phyloP scores from a whole-genome alignment of 257 asterid species.

The Lithospermum erythrorhizon region DNA sequence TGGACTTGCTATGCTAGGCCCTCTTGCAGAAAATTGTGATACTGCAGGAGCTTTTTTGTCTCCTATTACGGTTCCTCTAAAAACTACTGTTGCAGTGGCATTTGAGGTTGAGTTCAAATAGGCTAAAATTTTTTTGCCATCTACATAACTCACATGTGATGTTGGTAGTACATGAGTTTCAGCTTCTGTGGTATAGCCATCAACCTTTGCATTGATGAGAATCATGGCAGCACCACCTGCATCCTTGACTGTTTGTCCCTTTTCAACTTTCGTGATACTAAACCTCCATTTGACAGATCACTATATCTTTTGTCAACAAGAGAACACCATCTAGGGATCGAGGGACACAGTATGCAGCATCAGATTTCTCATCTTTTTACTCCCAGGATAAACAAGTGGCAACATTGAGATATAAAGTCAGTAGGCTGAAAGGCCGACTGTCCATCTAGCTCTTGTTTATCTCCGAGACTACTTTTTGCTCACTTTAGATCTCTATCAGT shows the following conservation, averaged over 20 bases:
- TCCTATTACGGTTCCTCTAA: too few relatives aligned
- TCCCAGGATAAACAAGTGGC: slow-evolving; percentile 2
- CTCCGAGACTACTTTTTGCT: background rate
- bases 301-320: background rate
- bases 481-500: slow-evolving; percentile 4
- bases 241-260: too few relatives aligned
- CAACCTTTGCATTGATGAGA: too few relatives aligned
- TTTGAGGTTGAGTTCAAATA: too few relatives aligned
- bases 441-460: background rate
- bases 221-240: too few relatives aligned
- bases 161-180: too few relatives aligned
- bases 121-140: too few relatives aligned
- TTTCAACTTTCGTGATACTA: background rate
- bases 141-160: too few relatives aligned
- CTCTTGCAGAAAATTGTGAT: slow-evolving; percentile 37
- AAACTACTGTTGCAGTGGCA: too few relatives aligned
- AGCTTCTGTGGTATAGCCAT: too few relatives aligned
- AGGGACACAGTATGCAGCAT: background rate
- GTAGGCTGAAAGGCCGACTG: slow-evolving; percentile 2
- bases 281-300: background rate
- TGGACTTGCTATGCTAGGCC: slow-evolving; percentile 20
- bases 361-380: background rate
- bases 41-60: slow-evolving; percentile 23
- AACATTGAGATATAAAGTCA: background rate
- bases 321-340: background rate